Percentiles rank a stretch among this genome's conserved stretches.
These are phyloP conservation scores for Massospora cicadina DNA, from an alignment of 371 early-diverging fungal species.

Conservation along the genomic window DNA sequence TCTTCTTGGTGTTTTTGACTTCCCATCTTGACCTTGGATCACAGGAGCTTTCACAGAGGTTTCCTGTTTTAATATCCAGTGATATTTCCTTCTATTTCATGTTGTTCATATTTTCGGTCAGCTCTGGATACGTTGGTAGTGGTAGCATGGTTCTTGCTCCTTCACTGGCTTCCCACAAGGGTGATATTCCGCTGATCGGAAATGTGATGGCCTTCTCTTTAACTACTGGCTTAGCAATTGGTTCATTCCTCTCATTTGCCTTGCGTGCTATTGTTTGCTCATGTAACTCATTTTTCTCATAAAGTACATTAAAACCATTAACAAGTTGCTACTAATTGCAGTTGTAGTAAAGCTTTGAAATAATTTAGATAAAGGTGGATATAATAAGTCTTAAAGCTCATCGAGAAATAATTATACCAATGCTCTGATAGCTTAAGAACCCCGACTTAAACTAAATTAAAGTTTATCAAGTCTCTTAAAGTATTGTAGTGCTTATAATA, in stretches of 20 bases:
- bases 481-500: too few species aligned
- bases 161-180: constrained; percentile 22
- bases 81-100: constrained; percentile 39
- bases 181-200: constrained; percentile 28
- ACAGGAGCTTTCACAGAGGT: constrained; percentile 16
- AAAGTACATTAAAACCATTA: too few species aligned
- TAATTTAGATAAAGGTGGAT: too few species aligned
- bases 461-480: too few species aligned
- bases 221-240: constrained; percentile 45
- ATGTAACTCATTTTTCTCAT: constrained; percentile 11
- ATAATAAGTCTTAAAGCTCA: too few species aligned
- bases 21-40: constrained; percentile 38
- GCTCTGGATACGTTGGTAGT: constrained; percentile 51
- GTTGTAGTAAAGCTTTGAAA: too few species aligned
- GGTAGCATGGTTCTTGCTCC: constrained; percentile 63
- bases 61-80: constrained; percentile 33
- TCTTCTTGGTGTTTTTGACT: constrained; percentile 48
- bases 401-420: too few species aligned
- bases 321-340: too few species aligned
- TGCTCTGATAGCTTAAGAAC: too few species aligned
- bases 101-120: constrained; percentile 37
- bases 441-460: too few species aligned
- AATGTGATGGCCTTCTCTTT: constrained; percentile 51
- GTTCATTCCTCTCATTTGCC: constrained; percentile 35
- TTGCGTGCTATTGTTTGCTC: constrained; percentile 18